Base-by-base conservation (phyloP, 163 green algal genomes). In the Scenedesmus sp. region DNA sequence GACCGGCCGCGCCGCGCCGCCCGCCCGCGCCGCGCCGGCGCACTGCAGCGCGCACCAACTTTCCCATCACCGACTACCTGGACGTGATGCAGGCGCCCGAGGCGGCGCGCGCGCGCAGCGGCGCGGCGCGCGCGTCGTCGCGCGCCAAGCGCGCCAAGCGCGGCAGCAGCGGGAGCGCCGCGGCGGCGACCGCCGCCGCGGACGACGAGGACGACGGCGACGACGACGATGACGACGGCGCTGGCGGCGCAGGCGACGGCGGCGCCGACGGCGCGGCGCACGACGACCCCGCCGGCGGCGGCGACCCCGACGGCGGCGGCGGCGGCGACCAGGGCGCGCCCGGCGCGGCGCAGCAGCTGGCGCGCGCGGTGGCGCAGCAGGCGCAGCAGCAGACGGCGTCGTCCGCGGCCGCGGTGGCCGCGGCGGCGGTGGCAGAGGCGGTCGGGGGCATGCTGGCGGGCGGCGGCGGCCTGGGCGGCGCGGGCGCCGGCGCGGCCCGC, bases 21-120 rank as follows among this genome's bases (percentile, higher is more conserved):
- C n/a, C n/a, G 9, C 14, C 14, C 6, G 9, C 14, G 24, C 53
- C 24, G 22, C n/a, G 53, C 24, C 53, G 5, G 53, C 53, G 26
- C 15, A 5, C 11, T 58, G 53, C 74, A 81, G 74, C 74, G 11
- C 74, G 74, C 36, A 83, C 75, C 42, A 83, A 83, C 75, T 83
- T 77, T 64, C 75, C 75, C 11, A 76, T 83, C 42, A 83, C 56
- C 10, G 75, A 83, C 1, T 83, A 83, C 36, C 47, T 77, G 11
- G 56, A 77, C 50, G 28, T 83, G n/a, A 81, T 81, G 71, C 71
- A 71, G 22, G n/a, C 31, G 42, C 60, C 29, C 14, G n/a, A n/a
- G n/a, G 14, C 22, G 53, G 6, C 22, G 10, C 26, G 42, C 18
- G 50, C 63, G 42, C 71, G 29, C 22, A 36, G 9, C 22, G 62